These are phyloP conservation scores for Oenanthe javanica DNA, from an alignment of 140 eudicot genomes.

Conservation along the genomic window DNA sequence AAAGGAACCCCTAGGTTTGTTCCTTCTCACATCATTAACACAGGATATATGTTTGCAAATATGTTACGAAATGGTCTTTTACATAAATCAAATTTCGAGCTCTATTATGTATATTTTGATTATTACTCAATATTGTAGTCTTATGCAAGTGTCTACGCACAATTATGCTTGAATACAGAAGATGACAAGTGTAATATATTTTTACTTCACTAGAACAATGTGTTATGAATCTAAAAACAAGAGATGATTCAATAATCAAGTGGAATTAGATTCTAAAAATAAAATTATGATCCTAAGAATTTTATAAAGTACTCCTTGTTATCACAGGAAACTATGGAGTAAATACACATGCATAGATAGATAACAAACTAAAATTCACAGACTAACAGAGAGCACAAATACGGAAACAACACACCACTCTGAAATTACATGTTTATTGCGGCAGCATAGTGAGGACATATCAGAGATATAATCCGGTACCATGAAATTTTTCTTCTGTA, in stretches of 20 bases:
- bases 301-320: no score
- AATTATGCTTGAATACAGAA: not conserved
- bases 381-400: no score
- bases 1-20: slow-evolving; percentile 5
- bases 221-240: not conserved
- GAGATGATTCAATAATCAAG: not conserved
- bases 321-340: no score
- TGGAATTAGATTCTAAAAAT: no score
- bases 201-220: not conserved
- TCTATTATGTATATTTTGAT: not conserved
- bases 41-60: not conserved
- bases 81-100: not conserved
- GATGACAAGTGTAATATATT: no score
- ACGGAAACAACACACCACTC: no score
- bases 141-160: not conserved
- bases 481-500: not conserved
- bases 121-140: no score
- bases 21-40: not conserved
- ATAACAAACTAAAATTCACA: no score
- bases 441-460: not conserved
- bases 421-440: not conserved
- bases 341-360: no score
- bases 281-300: no score
- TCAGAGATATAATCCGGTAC: not conserved
- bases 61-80: not conserved